Evolutionary conservation across 164 flowering plant genomes (phyloP).

Genomic region (Vitis rupestris): DNA sequence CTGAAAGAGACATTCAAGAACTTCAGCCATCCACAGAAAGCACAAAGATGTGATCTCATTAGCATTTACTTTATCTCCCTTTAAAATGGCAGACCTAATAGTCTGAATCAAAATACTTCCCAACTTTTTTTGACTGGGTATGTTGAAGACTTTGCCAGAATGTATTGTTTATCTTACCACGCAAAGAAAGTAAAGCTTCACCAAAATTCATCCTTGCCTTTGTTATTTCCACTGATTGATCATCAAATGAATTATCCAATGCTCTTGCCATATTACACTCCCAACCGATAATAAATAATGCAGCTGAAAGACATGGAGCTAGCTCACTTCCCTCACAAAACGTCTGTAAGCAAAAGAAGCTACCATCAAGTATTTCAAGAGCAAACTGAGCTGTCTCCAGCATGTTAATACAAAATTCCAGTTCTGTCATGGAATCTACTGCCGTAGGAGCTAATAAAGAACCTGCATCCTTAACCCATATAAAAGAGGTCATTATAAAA

Average conservation of each 20-base stretch:
- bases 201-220: conserved; percentile 38
- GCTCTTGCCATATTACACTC: conserved; percentile 45
- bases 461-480: background rate
- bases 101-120: conserved; percentile 45
- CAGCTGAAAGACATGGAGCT: conserved; percentile 55
- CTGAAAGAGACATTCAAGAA: conserved; percentile 44
- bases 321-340: conserved; percentile 42
- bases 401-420: conserved; percentile 22
- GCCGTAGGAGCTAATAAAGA: conserved; percentile 26
- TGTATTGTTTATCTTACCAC: conserved; percentile 31
- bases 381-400: conserved; percentile 63
- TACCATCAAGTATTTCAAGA: conserved; percentile 62
- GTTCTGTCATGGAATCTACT: conserved; percentile 13
- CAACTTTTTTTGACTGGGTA: conserved; percentile 26
- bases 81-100: conserved; percentile 50
- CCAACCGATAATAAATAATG: conserved; percentile 64
- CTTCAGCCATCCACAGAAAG: conserved; percentile 58
- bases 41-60: conserved; percentile 45
- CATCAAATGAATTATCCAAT: conserved; percentile 20
- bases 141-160: conserved; percentile 48
- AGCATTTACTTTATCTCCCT: conserved; percentile 24
- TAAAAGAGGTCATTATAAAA: no score
- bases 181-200: conserved; percentile 46
- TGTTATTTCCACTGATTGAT: conserved; percentile 14
- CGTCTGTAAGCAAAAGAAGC: conserved; percentile 48